Base-by-base conservation (phyloP, 495 filamentous ascomycete species). In the Neurospora africana region DNA sequence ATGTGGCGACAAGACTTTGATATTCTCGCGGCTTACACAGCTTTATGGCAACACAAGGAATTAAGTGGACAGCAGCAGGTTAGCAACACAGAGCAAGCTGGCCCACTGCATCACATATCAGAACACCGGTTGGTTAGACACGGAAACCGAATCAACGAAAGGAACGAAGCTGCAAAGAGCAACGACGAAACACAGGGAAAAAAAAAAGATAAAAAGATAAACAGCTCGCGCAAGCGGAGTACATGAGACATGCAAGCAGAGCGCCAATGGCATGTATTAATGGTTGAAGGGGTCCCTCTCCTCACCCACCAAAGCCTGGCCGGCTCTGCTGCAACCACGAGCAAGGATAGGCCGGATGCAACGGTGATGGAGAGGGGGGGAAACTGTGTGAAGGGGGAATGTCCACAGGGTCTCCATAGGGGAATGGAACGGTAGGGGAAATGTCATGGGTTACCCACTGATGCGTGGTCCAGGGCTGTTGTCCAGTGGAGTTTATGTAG, bases 201-300 rank as follows among this genome's bases (percentile, higher is more conserved):
- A 72, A 61, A 72, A 17, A 68, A 69, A 72, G 68, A 68, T 71
- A 61, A 72, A 17, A 68, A 69, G 47, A 72, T 72, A 72, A 76
- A 75, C 75, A 78, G 67, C 73, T 76, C 70, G 75, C 74, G 19
- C 69, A 74, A 68, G 68, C 36, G 74, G 72, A 70, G 53, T 69
- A 75, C 58, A 68, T 71, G 70, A 70, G 69, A 73, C 39, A 68
- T 36, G 68, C 40, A 68, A 68, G 71, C 74, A 69, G 69, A 76
- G 78, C 72, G 73, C 78, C 78, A 78, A 75, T 78, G 77, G 73
- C 44, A 69, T 72, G 73, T 79, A 79, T 80, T 78, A 80, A 77
- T 74, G 77, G 58, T 44, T 30, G 23, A 68, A 72, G 73, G 44
- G 70, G 21, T 37, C 33, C 44, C 44, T 69, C 65, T 38, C 44